Conservation (phyloP, 1,284 basidiomycete genomes). For the Austroboletus niveus region DNA sequence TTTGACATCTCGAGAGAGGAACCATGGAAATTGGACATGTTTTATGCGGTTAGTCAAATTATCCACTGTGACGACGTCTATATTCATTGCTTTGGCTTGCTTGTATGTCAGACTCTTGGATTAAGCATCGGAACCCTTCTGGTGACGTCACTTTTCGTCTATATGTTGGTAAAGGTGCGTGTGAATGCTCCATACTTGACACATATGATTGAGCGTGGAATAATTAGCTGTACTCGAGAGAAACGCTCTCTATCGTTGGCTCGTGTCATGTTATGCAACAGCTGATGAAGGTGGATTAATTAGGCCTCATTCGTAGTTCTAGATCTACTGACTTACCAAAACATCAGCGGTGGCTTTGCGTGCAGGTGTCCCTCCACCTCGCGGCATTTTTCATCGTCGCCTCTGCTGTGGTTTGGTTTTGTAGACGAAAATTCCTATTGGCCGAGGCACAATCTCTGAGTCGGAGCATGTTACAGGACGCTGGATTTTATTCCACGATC, state of each 20-base stretch:
- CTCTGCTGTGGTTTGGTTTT: conserved; percentile 50
- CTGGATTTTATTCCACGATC: conserved; percentile 40
- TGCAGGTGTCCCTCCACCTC: conserved; percentile 51
- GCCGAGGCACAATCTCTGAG: conserved; percentile 30
- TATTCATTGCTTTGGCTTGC: background rate
- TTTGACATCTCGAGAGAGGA: conserved; percentile 34
- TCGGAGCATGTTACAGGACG: conserved; percentile 39
- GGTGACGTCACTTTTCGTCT: conserved; percentile 35
- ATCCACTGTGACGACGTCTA: background rate
- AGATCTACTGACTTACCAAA: background rate
- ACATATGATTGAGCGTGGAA: background rate
- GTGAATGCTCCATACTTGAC: background rate
- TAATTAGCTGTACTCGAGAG: conserved; percentile 44
- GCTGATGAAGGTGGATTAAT: conserved; percentile 31
- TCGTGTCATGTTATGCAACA: conserved; percentile 44
- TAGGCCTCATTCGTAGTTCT: background rate
- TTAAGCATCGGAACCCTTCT: conserved; percentile 36
- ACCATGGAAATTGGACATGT: conserved; percentile 38
- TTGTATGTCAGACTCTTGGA: conserved; percentile 34
- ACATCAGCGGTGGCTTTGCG: conserved; percentile 45
- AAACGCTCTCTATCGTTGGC: conserved; percentile 52
- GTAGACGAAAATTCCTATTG: conserved; percentile 42
- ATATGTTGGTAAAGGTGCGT: conserved; percentile 41
- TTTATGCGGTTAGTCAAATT: conserved; percentile 35
- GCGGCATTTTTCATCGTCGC: conserved; percentile 51